Conservation (phyloP, 2,329 filamentous ascomycete species). For the Xylariaceae sp. region DNA sequence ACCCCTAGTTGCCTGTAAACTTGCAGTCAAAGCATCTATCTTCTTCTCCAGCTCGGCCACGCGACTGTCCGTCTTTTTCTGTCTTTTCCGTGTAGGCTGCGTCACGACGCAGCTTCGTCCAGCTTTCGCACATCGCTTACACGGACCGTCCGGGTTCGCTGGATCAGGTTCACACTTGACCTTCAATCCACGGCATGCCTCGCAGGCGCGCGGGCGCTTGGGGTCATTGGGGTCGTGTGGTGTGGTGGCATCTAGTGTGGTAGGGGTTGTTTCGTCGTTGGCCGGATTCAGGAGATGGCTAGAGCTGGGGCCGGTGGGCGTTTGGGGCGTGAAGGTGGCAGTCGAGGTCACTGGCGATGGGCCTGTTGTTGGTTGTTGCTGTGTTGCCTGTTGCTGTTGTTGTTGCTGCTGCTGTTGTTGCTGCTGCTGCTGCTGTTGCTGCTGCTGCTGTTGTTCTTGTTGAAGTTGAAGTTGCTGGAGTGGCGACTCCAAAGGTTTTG, state of each 20-base stretch:
- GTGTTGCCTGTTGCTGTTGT: no score
- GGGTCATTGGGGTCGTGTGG: constrained; percentile 49
- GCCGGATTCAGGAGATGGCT: constrained; percentile 10
- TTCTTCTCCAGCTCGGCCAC: constrained; percentile 92
- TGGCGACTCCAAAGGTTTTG: constrained; percentile 18
- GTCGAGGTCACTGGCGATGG: constrained; percentile 20
- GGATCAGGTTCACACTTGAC: constrained; percentile 83
- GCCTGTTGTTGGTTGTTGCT: no score
- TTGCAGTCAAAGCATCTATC: constrained; percentile 85
- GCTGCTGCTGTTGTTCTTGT: no score
- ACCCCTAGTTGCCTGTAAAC: constrained; percentile 61
- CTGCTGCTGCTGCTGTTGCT: no score
- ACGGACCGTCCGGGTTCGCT: constrained; percentile 62
- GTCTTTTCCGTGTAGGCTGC: constrained; percentile 72
- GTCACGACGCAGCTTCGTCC: constrained; percentile 78
- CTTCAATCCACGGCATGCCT: constrained; percentile 75
- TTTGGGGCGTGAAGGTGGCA: constrained; percentile 27
- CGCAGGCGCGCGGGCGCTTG: constrained; percentile 73
- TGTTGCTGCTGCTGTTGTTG: no score
- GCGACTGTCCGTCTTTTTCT: constrained; percentile 88
- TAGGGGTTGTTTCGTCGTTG: constrained; percentile 24
- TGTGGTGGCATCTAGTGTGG: constrained; percentile 12
- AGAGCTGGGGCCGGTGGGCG: constrained; percentile 25
- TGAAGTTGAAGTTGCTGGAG: constrained; percentile 21
- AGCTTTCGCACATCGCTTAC: constrained; percentile 78